A percentile compares a stretch with the other conserved stretches of the same genome.
Evolutionary conservation across 1,139 yeast genomes (phyloP).

Genomic region (Pneumocystis oryctolagi): DNA sequence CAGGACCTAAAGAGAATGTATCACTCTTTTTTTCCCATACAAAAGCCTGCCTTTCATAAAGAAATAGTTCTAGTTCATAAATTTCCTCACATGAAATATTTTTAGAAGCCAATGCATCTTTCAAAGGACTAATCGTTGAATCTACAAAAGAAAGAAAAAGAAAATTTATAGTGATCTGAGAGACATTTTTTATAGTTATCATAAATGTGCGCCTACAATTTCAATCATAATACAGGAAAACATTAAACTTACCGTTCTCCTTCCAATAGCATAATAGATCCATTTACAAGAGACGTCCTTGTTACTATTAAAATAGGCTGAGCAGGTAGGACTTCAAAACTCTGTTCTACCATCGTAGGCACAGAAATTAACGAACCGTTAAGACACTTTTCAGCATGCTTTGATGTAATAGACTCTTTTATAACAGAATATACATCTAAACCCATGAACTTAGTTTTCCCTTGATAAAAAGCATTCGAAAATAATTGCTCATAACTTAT

Average conservation of each 20-base stretch:
- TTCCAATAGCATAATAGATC: constrained; percentile 65
- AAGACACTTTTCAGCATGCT: constrained; percentile 4
- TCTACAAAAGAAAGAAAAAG: constrained; percentile 54
- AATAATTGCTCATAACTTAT: constrained; percentile 19
- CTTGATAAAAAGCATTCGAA: constrained; percentile 21
- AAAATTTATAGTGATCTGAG: constrained; percentile 40
- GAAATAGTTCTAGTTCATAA: constrained; percentile 60
- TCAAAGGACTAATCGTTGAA: constrained; percentile 54
- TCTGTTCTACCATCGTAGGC: constrained; percentile 4
- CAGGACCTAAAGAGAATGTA: constrained; percentile 14
- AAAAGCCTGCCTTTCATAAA: constrained; percentile 47
- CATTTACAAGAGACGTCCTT: constrained; percentile 42
- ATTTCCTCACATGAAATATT: constrained; percentile 40
- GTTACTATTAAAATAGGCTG: constrained; percentile 51
- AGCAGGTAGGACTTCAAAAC: constrained; percentile 38
- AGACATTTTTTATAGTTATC: constrained; percentile 42
- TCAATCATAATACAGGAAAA: neutral
- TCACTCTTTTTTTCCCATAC: constrained; percentile 16
- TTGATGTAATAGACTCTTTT: constrained; percentile 4
- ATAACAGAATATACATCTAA: constrained; percentile 10
- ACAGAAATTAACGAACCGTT: constrained; percentile 13
- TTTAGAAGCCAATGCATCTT: constrained; percentile 26
- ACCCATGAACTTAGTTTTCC: constrained; percentile 7
- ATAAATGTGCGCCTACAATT: constrained; percentile 25
- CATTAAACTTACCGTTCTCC: constrained; percentile 41